Evolutionary conservation across 2,329 filamentous ascomycete species (phyloP).

Genomic region (Penicillium sp.): DNA sequence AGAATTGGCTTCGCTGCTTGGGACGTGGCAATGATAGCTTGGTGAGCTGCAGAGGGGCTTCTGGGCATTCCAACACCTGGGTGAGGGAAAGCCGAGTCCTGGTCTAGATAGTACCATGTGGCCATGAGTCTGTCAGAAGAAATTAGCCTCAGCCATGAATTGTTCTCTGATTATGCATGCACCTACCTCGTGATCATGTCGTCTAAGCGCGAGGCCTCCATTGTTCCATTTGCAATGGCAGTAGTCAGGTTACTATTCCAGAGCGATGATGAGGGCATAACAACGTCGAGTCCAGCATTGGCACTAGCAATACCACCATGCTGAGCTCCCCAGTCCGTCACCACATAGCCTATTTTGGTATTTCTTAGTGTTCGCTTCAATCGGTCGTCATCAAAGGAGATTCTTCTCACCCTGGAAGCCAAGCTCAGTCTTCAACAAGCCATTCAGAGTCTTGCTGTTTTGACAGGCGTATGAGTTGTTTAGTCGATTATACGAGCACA

Average conservation of each 20-base stretch:
- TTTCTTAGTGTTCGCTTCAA: background rate
- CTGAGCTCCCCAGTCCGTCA: conserved; percentile 77
- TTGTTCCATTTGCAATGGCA: conserved; percentile 61
- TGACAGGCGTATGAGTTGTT: conserved; percentile 81
- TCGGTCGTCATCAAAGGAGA: background rate
- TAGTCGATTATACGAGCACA: conserved; percentile 62
- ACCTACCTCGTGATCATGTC: conserved; percentile 58
- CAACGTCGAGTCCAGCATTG: conserved; percentile 29
- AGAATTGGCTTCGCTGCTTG: conserved; percentile 27
- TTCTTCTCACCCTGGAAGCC: conserved; percentile 58
- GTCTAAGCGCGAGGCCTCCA: conserved; percentile 53
- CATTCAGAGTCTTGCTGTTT: conserved; percentile 74
- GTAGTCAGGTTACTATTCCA: conserved; percentile 46
- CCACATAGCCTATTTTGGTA: conserved; percentile 63
- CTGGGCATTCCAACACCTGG: conserved; percentile 27
- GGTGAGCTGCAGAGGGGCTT: conserved; percentile 13
- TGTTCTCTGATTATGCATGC: background rate
- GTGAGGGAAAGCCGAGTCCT: conserved; percentile 16
- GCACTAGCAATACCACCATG: conserved; percentile 49
- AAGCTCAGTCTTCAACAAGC: conserved; percentile 73
- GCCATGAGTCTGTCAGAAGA: conserved; percentile 38
- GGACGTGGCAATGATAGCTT: conserved; percentile 50
- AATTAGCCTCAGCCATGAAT: background rate
- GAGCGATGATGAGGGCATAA: conserved; percentile 17
- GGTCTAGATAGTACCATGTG: conserved; percentile 43